Base-by-base conservation (phyloP, 257 asterid genomes). In the Solanum megistacrolobum region DNA sequence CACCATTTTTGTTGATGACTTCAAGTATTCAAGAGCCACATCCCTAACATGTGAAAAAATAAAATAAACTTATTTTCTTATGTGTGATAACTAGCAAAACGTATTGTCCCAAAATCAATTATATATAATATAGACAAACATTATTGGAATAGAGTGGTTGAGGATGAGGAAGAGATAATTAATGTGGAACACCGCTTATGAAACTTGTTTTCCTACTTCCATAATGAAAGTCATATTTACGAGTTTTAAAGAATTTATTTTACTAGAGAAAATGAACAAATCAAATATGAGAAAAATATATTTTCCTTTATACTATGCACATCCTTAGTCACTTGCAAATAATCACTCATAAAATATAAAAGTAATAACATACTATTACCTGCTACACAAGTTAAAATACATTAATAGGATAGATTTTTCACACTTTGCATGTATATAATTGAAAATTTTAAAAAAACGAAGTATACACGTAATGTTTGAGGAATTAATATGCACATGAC, bases 1-100 rank as follows among this genome's bases (percentile, higher is more conserved):
- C 86, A 91, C 88, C 84, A 91, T 83, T n/a, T 75, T 86, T 4
- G 55, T 82, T 5, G 93, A 90, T 48, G 91, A 65, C 72, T 91
- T 90, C 68, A 91, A 32, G 66, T 87, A 91, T 32, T 87, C 88
- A 55, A 91, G 90, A 29, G 89, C 88, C 35, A 72, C 89, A 32
- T 81, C 87, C 89, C 93, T 91, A 75, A 73, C 2, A 8, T 74
- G 48, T 74, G 13, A 78, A 81, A 76, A 60, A 66, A 55, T 23
- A 65, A 18, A 14, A 65, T 9, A 12, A 14, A 35, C 4, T 71
- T 32, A 16, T 16, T 16, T 71, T 31, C 5, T 34, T 7, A 34
- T 72, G 16, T 72, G 1, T 72, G 43, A 72, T 72, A 32, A 18
- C 27, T 32, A 16, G 7, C n/a, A 71, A 8, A 69, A 58, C 18